Conservation (phyloP, 225 moss, liverwort and hornwort genomes). For the Straminergon stramineum region DNA sequence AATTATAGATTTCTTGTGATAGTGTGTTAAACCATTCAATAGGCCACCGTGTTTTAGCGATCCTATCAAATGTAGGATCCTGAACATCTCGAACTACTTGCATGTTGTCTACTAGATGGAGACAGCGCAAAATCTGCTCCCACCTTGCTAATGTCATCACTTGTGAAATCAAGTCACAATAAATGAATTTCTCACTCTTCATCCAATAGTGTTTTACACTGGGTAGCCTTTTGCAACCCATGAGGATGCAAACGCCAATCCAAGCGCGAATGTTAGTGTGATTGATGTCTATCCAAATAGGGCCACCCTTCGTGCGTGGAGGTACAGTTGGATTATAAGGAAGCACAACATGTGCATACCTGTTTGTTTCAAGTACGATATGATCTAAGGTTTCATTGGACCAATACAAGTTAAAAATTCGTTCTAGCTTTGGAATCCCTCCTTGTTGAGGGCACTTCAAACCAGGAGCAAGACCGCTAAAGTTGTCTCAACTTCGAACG, state of each 20-base stretch:
- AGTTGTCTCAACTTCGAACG: too few species aligned
- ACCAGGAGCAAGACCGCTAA: too few species aligned
- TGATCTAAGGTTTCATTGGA: rapidly evolving
- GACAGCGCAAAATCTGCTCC: too few species aligned
- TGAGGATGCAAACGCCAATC: background rate
- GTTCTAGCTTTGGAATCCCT: too few species aligned
- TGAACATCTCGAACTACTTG: rapidly evolving
- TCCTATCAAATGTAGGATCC: too few species aligned
- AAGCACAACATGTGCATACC: too few species aligned
- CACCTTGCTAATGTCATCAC: too few species aligned
- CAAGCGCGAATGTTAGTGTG: rapidly evolving
- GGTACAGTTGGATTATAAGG: rapidly evolving
- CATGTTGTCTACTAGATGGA: too few species aligned
- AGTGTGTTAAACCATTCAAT: rapidly evolving
- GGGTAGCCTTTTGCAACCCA: background rate
- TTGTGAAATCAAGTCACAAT: rapidly evolving
- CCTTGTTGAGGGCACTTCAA: too few species aligned
- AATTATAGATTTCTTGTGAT: too few species aligned
- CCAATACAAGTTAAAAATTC: rapidly evolving
- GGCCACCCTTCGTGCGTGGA: rapidly evolving
- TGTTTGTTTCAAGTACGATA: rapidly evolving
- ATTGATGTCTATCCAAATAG: too few species aligned
- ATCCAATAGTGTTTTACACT: background rate
- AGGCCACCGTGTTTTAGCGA: too few species aligned
- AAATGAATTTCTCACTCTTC: rapidly evolving